Conservation (phyloP, 768 basidiomycete species). For the Pleurotus sapidus region DNA sequence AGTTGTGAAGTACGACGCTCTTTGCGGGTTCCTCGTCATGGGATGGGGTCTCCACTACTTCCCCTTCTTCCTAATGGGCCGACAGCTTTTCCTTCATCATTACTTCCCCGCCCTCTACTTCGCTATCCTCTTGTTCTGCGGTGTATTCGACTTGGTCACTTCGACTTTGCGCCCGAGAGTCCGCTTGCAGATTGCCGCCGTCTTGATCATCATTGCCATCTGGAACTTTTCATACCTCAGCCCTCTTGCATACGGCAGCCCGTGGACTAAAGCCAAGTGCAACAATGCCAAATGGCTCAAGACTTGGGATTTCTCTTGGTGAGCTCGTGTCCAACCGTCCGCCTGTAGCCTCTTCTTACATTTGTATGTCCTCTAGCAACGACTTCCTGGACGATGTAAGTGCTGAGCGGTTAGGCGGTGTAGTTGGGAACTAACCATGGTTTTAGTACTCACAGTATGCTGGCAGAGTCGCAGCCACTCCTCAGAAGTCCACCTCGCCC, state of each 20-base stretch:
- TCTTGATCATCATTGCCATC: slow-evolving; percentile 68
- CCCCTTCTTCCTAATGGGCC: slow-evolving; percentile 96
- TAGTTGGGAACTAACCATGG: slow-evolving; percentile 6
- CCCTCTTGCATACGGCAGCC: slow-evolving; percentile 78
- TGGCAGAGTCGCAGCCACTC: slow-evolving; percentile 31
- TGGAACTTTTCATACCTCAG: slow-evolving; percentile 80
- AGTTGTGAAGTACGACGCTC: slow-evolving; percentile 86
- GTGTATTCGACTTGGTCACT: slow-evolving; percentile 83
- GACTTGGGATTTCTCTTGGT: slow-evolving; percentile 97
- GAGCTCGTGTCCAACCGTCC: slow-evolving; percentile 13
- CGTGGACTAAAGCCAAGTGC: slow-evolving; percentile 86
- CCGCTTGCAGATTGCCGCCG: slow-evolving; percentile 76
- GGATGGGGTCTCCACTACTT: slow-evolving; percentile 94
- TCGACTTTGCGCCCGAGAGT: slow-evolving; percentile 72
- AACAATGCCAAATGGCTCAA: slow-evolving; percentile 78
- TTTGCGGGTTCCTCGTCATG: slow-evolving; percentile 88
- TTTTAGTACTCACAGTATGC: slow-evolving; percentile 59
- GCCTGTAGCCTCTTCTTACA: neutral
- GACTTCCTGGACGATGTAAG: slow-evolving; percentile 71
- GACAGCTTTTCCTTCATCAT: slow-evolving; percentile 97
- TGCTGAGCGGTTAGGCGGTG: slow-evolving; percentile 5
- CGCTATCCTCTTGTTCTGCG: slow-evolving; percentile 74
- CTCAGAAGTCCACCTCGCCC: slow-evolving; percentile 30
- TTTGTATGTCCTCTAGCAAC: slow-evolving; percentile 34
- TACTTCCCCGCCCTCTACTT: slow-evolving; percentile 98